Evolutionary conservation across 1,284 basidiomycete species (phyloP), one percentile per base, ranked within the genome.

Genomic region (Limonomyces culmigenus): DNA sequence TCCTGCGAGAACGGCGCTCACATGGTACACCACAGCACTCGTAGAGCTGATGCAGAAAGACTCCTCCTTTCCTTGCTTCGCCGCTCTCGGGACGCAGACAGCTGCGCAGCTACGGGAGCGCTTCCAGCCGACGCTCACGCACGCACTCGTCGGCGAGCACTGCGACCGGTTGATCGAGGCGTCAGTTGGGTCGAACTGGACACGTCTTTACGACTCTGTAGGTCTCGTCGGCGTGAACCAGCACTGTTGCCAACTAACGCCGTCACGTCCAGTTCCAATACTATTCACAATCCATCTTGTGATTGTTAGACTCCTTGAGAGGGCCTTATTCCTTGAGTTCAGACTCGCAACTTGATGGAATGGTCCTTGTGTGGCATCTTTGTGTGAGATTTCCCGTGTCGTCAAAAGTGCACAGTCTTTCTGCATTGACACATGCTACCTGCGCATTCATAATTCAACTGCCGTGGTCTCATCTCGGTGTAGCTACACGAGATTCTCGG

Each of bases 31-130:
- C 13, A 3, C 38, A 86, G 83, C 88, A 34, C 68, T 97, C 45
- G 89, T 97, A 25, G 92, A 97, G 52, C 61, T 96, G 33, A 96
- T 96, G 92, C 88, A 93, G 55, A 91, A 87, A 64, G 92, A 97
- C 52, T 95, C 89, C 0, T 73, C 76, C 33, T 63, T 98, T 34
- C 91, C 92, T 14, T 98, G 95, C 54, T 99, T 98, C 52, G 68
- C 73, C 25, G 70, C 87, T 11, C 79, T 85, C 35, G 92, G 91
- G 29, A 89, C 93, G 40, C 77, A 93, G 50, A 97, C 93, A 10
- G 80, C 87, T 3, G 67, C 63, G 42, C 77, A 79, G 51, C 67
- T 99, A 36, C 73, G 89, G 36, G 93, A 98, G 38, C 75, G 95
- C 5, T 96, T 98, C 63, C 88, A 95, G 47, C 79, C 95, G 19